Percentiles rank a stretch among this genome's conserved stretches.
Conservation (phyloP, 495 filamentous ascomycete species). For the Cairneyella variabilis region DNA sequence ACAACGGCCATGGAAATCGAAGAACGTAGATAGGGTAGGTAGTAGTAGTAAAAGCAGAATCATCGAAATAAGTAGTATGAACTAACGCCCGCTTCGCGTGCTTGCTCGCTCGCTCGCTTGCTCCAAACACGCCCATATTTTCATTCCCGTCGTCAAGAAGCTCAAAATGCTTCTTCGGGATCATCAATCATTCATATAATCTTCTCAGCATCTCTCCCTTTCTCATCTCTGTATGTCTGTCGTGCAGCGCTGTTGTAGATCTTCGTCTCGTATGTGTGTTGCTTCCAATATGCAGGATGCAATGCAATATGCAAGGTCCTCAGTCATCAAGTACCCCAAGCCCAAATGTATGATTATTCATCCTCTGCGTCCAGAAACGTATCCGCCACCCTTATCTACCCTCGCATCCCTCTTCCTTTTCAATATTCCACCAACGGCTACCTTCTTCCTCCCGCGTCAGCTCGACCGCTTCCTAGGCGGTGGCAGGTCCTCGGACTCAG, state of each 20-base stretch:
- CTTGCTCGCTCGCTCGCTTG: neutral
- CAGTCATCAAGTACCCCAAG: neutral
- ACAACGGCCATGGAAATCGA: too few species aligned
- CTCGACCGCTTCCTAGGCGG: slow-evolving; percentile 11
- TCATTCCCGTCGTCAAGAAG: neutral
- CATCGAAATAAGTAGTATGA: neutral
- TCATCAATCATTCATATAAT: too few species aligned
- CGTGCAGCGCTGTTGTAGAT: neutral
- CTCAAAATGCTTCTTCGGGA: too few species aligned
- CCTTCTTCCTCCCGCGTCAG: slow-evolving; percentile 11
- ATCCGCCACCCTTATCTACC: too few species aligned
- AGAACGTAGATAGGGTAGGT: neutral
- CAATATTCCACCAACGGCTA: neutral
- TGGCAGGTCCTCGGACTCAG: slow-evolving; percentile 23
- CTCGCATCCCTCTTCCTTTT: neutral
- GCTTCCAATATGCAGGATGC: too few species aligned
- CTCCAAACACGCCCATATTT: too few species aligned
- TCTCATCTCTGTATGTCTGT: neutral
- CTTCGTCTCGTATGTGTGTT: neutral
- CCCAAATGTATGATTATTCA: neutral
- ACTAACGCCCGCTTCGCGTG: neutral
- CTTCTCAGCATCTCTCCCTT: neutral
- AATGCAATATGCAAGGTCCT: too few species aligned
- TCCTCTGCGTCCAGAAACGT: too few species aligned
- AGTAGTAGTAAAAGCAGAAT: neutral